Evolutionary conservation across 768 basidiomycete genomes (phyloP).

Genomic region (Amyloporia xantha): DNA sequence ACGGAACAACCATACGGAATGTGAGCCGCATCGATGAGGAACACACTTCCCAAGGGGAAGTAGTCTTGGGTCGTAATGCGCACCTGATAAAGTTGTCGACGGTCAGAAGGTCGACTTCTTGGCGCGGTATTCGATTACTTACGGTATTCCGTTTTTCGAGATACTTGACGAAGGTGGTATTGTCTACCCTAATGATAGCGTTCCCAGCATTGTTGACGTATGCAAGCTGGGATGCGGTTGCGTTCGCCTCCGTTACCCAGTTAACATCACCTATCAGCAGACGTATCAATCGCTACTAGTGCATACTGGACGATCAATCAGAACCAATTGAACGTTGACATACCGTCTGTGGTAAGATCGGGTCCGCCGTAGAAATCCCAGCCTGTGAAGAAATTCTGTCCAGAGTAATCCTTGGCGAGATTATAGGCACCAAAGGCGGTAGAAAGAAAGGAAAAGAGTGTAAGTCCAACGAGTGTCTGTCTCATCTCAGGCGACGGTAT

Average conservation of each 20-base stretch:
- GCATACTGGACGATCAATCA: constrained; percentile 20
- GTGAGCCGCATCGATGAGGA: constrained; percentile 41
- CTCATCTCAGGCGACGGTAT: too few relatives aligned
- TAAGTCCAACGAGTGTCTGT: too few relatives aligned
- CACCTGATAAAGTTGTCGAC: constrained; percentile 26
- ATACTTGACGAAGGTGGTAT: constrained; percentile 47
- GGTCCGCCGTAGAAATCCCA: constrained; percentile 37
- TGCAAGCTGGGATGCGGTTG: constrained; percentile 43
- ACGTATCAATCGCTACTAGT: constrained; percentile 15
- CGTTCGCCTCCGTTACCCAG: constrained; percentile 44
- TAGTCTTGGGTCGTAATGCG: constrained; percentile 36
- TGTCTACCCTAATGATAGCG: constrained; percentile 72
- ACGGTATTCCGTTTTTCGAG: constrained; percentile 59
- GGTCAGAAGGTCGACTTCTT: background rate
- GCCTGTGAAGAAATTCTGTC: constrained; percentile 35
- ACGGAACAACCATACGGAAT: constrained; percentile 54
- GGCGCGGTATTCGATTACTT: background rate
- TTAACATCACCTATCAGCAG: constrained; percentile 48
- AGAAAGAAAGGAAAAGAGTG: too few relatives aligned
- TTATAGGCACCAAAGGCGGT: constrained; percentile 27
- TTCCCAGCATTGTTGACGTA: constrained; percentile 55
- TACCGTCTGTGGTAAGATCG: constrained; percentile 25
- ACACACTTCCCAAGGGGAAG: constrained; percentile 37
- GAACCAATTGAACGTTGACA: too few relatives aligned
- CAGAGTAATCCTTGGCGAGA: constrained; percentile 31